Evolutionary conservation across 2,329 filamentous ascomycete species (phyloP).

Genomic region (Cadophora malorum): DNA sequence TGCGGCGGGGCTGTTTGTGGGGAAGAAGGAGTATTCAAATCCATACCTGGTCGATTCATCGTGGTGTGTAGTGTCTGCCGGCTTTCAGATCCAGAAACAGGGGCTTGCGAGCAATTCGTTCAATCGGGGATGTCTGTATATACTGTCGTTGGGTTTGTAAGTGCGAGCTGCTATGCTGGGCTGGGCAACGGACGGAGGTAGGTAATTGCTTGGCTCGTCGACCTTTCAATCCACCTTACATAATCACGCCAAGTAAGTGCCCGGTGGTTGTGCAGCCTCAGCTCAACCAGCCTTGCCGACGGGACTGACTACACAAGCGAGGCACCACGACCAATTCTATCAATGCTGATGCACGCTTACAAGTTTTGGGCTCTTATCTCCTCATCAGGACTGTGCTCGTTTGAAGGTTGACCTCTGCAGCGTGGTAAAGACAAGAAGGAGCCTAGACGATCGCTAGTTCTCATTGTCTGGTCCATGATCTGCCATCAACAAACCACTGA

Average conservation of each 20-base stretch:
- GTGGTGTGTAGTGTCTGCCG: conserved; percentile 22
- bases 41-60: conserved; percentile 47
- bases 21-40: conserved; percentile 36
- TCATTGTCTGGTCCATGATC: not conserved
- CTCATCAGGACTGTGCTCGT: too few relatives aligned
- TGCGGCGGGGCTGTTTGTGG: conserved; percentile 40
- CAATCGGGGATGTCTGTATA: not conserved
- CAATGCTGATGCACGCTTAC: not conserved
- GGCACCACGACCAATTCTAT: not conserved
- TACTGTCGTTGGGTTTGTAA: not conserved
- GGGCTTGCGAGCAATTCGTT: not conserved
- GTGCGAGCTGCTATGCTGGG: not conserved
- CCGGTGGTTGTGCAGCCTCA: too few relatives aligned
- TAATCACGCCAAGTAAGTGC: too few relatives aligned
- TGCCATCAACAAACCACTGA: too few relatives aligned
- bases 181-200: not conserved
- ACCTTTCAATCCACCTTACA: not conserved
- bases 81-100: not conserved
- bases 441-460: too few relatives aligned
- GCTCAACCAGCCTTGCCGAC: too few relatives aligned
- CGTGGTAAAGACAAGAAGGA: too few relatives aligned
- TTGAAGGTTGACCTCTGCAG: too few relatives aligned
- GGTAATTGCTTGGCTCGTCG: not conserved
- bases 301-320: not conserved
- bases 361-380: not conserved